Evolutionary conservation across 768 basidiomycete genomes (phyloP).

Genomic region (Boletus patriciae): DNA sequence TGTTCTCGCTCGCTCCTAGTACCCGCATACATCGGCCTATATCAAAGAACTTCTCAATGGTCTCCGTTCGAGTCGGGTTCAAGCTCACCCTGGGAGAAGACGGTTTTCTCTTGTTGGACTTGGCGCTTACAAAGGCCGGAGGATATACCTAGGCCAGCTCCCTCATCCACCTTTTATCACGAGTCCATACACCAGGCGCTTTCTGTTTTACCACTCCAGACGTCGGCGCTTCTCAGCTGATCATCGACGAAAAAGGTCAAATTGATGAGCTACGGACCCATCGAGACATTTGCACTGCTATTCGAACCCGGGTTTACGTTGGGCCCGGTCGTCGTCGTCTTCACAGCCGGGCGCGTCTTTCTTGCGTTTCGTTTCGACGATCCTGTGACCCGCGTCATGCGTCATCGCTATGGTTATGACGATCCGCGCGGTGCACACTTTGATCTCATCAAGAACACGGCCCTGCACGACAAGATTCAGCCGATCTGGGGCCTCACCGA

Average conservation of each 20-base stretch:
- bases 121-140: constrained; percentile 50
- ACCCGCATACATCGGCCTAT: neutral
- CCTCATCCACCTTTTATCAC: no score
- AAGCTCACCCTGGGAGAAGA: constrained; percentile 49
- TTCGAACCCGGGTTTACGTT: constrained; percentile 32
- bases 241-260: constrained; percentile 47
- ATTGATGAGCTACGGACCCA: constrained; percentile 21
- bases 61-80: constrained; percentile 56
- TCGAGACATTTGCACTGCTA: constrained; percentile 33
- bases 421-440: neutral
- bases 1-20: neutral
- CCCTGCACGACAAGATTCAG: neutral
- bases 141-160: constrained; percentile 64
- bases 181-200: neutral
- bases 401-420: constrained; percentile 1
- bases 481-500: constrained; percentile 26
- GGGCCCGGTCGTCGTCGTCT: constrained; percentile 41
- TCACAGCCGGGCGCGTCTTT: constrained; percentile 4
- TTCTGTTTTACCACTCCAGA: constrained; percentile 20
- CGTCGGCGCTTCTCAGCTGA: constrained; percentile 40
- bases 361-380: neutral
- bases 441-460: neutral
- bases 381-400: neutral
- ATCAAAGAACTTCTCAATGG: constrained; percentile 50
- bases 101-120: constrained; percentile 46